Evolutionary conservation across 1,284 basidiomycete species (phyloP).

Genomic region (Xerocomus nothofagi): DNA sequence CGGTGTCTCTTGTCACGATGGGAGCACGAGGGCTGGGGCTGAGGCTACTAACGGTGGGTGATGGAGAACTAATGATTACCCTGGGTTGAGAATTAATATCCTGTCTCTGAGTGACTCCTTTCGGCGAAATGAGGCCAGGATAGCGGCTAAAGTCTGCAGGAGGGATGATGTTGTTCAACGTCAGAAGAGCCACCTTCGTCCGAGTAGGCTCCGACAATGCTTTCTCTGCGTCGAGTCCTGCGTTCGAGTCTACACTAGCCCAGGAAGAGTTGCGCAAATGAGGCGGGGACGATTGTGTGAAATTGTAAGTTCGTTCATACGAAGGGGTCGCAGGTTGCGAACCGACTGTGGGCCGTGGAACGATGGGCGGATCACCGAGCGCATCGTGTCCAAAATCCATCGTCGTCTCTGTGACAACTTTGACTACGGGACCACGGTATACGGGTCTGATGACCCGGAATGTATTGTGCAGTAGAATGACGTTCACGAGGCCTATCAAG

Average conservation of each 20-base stretch:
- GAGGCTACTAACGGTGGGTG: constrained; percentile 3
- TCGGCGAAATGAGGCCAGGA: neutral
- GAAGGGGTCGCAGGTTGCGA: neutral
- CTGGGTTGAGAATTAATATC: neutral
- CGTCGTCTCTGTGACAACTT: constrained; percentile 19
- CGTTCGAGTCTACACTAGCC: constrained; percentile 21
- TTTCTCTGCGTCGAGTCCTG: constrained; percentile 8
- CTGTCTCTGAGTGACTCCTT: neutral
- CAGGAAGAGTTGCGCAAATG: constrained; percentile 15
- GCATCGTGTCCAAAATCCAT: constrained; percentile 27
- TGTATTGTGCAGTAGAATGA: constrained; percentile 64
- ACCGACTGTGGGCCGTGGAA: constrained; percentile 3
- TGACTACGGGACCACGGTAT: constrained; percentile 35
- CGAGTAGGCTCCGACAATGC: constrained; percentile 2
- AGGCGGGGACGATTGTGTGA: neutral
- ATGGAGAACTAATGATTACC: neutral
- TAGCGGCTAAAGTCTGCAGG: constrained; percentile 9
- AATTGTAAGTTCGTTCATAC: neutral
- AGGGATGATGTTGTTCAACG: neutral
- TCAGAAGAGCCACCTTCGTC: neutral
- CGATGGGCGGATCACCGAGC: constrained; percentile 21
- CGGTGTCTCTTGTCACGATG: constrained; percentile 6
- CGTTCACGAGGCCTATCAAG: constrained; percentile 58
- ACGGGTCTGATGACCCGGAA: constrained; percentile 62
- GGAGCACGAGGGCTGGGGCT: constrained; percentile 25